Evolutionary conservation across 2,329 filamentous ascomycete species (phyloP), one percentile per base, ranked within the genome.

Genomic region (Hypoxylon sp.): DNA sequence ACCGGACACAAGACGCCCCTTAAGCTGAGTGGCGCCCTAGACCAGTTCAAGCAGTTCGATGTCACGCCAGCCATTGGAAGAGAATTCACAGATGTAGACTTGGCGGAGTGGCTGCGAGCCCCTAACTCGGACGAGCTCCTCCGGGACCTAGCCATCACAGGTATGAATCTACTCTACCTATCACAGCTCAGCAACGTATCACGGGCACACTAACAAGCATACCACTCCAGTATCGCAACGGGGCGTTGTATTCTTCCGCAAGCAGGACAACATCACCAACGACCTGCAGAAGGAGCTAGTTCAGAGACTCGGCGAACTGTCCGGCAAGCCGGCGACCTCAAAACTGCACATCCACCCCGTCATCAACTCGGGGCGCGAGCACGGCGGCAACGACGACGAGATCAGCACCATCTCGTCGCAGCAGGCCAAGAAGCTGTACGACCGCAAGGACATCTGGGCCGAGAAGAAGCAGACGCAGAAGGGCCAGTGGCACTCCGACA

Each of bases 161-260:
- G 88, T 90, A 77, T 68, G 80, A 62, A n/a, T n/a, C n/a, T n/a
- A n/a, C n/a, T n/a, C n/a, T n/a, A n/a, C n/a, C n/a, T n/a, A n/a
- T n/a, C n/a, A n/a, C n/a, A n/a, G n/a, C n/a, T n/a, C n/a, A n/a
- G n/a, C n/a, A n/a, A n/a, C n/a, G n/a, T n/a, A n/a, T n/a, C n/a
- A n/a, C n/a, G n/a, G n/a, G n/a, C n/a, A n/a, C n/a, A 34, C 44
- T 62, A 22, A 56, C 17, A 11, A 44, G 17, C 32, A 15, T 56
- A 5, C n/a, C 54, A 4, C 10, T 19, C 43, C 20, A 90, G 88
- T 91, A 67, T 91, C 89, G 1, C 84, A 87, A 62, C 85, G 89
- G 0, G 89, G 89, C 8, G 89, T 91, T 3, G 88, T 91, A 30
- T 90, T 91, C 78, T 90, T 91, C 77, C 85, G 88, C 19, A 82